Base-by-base conservation (phyloP, 176 grass and related monocot species). In the Ensete ventricosum region DNA sequence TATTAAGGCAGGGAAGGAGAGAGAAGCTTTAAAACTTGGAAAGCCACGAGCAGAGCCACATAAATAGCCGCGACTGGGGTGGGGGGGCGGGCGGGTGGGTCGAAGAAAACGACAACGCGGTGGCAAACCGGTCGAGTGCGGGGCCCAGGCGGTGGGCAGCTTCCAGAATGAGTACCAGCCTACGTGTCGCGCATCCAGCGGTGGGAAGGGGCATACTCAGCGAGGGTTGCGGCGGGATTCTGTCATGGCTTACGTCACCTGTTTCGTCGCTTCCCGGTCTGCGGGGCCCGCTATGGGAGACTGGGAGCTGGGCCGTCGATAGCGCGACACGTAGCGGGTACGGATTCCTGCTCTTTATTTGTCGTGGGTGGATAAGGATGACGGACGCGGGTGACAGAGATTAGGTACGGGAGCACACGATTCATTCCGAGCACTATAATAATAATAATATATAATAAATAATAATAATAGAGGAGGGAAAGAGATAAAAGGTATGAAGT, bases 191-290 rank as follows among this genome's bases (percentile, higher is more conserved):
- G 53, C 2, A 55, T 74, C 72, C 8, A 12, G 9, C 53, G 53
- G 72, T 23, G 21, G 34, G 0, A 4, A 4, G 51, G 14, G 19
- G 20, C 25, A 19, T 26, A 50, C 16, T 17, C 0, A 50, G 70
- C 49, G 52, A 9, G 52, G 52, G 57, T 74, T 74, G 72, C 72
- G 72, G 72, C 72, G 72, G 50, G 53, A 29, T 74, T 74, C 22
- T 74, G 72, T 74, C 72, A 74, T 22, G 24, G 72, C 72, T 74
- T 74, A 55, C 72, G 72, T 58, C 53, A 74, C 1, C 2, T 19
- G 9, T 74, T 55, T 58, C 57, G 72, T 70, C 67, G 67, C 9
- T 11, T 29, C 11, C 48, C 14, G 21, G 19, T 51, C 53, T 2
- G 5, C 21, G 53, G 13, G 6, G 13, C 2, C 53, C 24, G 0